Evolutionary conservation across 768 basidiomycete genomes (phyloP), one percentile per base, ranked within the genome.

Genomic region (Gymnopilus dilepis): DNA sequence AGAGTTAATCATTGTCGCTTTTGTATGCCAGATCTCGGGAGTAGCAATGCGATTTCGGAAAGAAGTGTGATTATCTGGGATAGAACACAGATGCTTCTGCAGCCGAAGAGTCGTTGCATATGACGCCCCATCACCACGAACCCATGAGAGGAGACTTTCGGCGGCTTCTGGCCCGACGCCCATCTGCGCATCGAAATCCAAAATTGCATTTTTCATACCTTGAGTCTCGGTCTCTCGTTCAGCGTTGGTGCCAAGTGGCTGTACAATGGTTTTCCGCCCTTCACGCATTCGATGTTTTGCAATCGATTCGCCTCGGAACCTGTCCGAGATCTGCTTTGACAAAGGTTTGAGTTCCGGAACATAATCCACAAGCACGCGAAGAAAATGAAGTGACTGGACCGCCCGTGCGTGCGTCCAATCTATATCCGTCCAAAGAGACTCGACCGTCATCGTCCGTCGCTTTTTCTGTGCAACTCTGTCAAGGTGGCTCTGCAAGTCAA

Each of bases 171-270:
- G 54, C 15, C 56, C 63, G n/a, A 69, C 47, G 6, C 68, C 70
- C 63, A 69, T 66, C 40, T 71, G 68, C 28, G 51, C 12, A 63
- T 61, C 54, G 15, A 61, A 61, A 41, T 61, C 60, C 28, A 37
- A 11, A 24, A 61, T 45, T 19, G 59, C 61, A n/a, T 62, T 62
- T 50, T 60, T 59, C 70, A 71, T 71, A 6, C 70, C 68, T 28
- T 61, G 63, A 6, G 65, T 71, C 50, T 69, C 67, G 2, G 58
- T 63, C 54, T 71, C 67, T 26, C 54, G 22, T 43, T 71, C 63
- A 1, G 56, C 65, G 52, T 71, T 71, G n/a, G 68, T 69, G 26
- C 68, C 63, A 8, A 71, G 66, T 21, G 66, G 65, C 41, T 67
- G 66, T 8, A 71, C 58, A 6, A 59, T 43, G 5, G 66, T 65